phyloP scores from a whole-genome alignment of 1,284 basidiomycete genomes.

The Naganishia albida region DNA sequence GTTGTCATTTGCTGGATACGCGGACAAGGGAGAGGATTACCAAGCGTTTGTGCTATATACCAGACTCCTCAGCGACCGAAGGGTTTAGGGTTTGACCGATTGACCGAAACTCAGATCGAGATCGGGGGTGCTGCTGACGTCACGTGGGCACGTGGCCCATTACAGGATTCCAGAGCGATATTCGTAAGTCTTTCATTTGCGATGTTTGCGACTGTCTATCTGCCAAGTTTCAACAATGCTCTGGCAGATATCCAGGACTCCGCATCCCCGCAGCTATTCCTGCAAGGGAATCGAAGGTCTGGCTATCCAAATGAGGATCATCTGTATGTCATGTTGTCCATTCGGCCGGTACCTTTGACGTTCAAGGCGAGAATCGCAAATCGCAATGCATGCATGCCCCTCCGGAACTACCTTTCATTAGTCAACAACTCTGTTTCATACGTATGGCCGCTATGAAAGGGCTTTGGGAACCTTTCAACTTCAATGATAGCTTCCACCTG shows the following conservation, averaged over 20 bases:
- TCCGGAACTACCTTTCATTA: too few relatives aligned
- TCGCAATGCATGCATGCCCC: too few relatives aligned
- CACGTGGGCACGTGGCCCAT: constrained; percentile 1
- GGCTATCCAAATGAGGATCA: neutral
- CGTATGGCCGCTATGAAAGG: too few relatives aligned
- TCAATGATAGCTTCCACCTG: too few relatives aligned
- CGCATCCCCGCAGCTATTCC: neutral
- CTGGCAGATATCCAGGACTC: neutral
- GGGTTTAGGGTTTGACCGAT: neutral
- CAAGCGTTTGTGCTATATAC: neutral
- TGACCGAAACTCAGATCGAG: neutral
- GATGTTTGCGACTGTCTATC: too few relatives aligned
- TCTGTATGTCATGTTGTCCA: too few relatives aligned
- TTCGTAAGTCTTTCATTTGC: too few relatives aligned
- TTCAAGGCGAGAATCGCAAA: too few relatives aligned
- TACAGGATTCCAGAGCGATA: neutral
- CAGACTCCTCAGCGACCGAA: neutral
- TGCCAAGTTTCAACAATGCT: too few relatives aligned
- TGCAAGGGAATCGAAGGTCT: neutral
- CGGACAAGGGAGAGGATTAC: neutral
- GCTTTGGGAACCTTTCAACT: too few relatives aligned
- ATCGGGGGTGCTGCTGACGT: constrained; percentile 16
- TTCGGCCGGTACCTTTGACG: too few relatives aligned
- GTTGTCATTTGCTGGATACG: constrained; percentile 6
- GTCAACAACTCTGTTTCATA: too few relatives aligned